A percentile compares a stretch with the other conserved stretches of the same genome.
These are phyloP conservation scores for Fusarium torreyae DNA, from an alignment of 2,329 filamentous ascomycete species.

Conservation along the genomic window DNA sequence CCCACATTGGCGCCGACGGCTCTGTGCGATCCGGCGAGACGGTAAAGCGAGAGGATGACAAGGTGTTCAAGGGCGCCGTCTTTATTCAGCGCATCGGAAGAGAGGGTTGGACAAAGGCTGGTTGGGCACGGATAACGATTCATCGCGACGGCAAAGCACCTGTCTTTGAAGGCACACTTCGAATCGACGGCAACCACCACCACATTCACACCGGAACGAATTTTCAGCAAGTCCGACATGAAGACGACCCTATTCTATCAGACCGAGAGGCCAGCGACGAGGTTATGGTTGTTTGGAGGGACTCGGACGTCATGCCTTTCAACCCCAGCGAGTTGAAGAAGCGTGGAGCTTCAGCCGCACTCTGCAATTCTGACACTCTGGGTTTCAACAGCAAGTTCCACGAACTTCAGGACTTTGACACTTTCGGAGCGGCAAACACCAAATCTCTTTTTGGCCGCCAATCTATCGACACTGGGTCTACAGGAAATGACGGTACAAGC, in stretches of 20 bases:
- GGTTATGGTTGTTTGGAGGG: conserved; percentile 91
- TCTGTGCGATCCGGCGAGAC: conserved; percentile 75
- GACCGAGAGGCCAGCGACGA: conserved; percentile 69
- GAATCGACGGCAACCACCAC: conserved; percentile 84
- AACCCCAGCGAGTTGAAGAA: conserved; percentile 75
- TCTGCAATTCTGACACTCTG: conserved; percentile 83
- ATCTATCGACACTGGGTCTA: conserved; percentile 74
- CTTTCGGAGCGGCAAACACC: conserved; percentile 74
- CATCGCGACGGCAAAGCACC: conserved; percentile 82
- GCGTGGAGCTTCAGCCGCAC: conserved; percentile 64
- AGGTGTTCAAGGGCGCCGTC: conserved; percentile 85
- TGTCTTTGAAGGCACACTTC: conserved; percentile 92
- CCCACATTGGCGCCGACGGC: conserved; percentile 81
- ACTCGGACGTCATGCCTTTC: conserved; percentile 81
- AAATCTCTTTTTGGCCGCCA: conserved; percentile 80
- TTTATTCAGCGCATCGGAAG: conserved; percentile 76
- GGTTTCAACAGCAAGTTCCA: conserved; percentile 80
- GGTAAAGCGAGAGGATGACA: conserved; percentile 81
- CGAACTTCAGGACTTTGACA: conserved; percentile 66
- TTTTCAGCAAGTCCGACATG: conserved; percentile 80
- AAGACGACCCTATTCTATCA: conserved; percentile 77
- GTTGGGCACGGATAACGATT: conserved; percentile 89
- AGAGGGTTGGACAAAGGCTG: conserved; percentile 81
- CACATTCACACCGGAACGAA: conserved; percentile 84
- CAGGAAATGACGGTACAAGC: conserved; percentile 78